phyloP scores from a whole-genome alignment of 371 early-diverging fungal genomes.

The Catenaria anguillulae region DNA sequence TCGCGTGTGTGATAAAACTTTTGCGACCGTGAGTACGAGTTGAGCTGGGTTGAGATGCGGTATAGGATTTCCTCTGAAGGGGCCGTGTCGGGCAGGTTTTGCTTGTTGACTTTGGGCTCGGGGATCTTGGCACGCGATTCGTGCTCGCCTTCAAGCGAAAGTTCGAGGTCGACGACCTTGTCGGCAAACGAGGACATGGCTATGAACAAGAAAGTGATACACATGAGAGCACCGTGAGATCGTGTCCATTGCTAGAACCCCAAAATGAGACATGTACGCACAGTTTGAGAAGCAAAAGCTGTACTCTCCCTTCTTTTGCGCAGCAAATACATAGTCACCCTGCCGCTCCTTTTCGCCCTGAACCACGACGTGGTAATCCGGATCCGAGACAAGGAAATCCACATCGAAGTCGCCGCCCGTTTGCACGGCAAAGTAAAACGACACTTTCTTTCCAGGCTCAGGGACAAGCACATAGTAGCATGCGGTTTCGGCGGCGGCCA shows the following conservation, averaged over 20 bases:
- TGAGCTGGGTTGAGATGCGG: constrained; percentile 37
- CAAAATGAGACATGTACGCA: no score
- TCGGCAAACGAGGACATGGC: constrained; percentile 70
- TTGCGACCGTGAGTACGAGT: constrained; percentile 53
- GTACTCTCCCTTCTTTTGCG: constrained; percentile 67
- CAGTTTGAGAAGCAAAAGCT: constrained; percentile 81
- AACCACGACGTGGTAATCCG: constrained; percentile 41
- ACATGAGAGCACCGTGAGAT: not conserved
- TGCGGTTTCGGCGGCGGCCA: constrained; percentile 71
- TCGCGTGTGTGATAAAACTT: constrained; percentile 72
- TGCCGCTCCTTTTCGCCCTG: constrained; percentile 67
- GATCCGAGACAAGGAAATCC: constrained; percentile 65
- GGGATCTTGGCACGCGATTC: constrained; percentile 23
- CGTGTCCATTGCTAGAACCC: no score
- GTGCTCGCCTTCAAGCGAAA: constrained; percentile 68
- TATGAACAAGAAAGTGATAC: no score
- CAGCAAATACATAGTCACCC: constrained; percentile 78
- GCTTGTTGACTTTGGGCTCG: constrained; percentile 15
- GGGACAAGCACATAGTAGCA: constrained; percentile 62
- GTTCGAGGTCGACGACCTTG: constrained; percentile 85
- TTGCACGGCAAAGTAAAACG: constrained; percentile 93
- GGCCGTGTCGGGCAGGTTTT: constrained; percentile 32
- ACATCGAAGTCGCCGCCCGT: constrained; percentile 82
- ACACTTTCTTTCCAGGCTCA: constrained; percentile 62
- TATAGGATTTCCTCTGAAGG: constrained; percentile 52